These are phyloP conservation scores for Suhomyces pyralidae DNA, from an alignment of 805 yeast genomes.

Conservation along the genomic window DNA sequence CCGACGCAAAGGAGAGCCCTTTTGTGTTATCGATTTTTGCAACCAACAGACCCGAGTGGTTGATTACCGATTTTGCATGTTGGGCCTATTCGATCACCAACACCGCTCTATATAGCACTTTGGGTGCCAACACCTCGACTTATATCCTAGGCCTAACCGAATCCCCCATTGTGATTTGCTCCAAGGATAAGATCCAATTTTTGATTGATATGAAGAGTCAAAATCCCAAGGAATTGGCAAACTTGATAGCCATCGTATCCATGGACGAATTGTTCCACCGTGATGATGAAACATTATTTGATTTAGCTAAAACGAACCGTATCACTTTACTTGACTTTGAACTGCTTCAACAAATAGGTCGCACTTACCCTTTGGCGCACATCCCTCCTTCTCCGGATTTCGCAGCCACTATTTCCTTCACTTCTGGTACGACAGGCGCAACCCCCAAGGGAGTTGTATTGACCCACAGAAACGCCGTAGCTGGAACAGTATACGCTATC, in stretches of 20 bases:
- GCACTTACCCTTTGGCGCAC: conserved; percentile 16
- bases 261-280: conserved; percentile 37
- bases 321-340: conserved; percentile 22
- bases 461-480: conserved; percentile 18
- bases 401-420: conserved; percentile 22
- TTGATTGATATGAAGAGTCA: conserved; percentile 44
- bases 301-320: conserved; percentile 14
- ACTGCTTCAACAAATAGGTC: conserved; percentile 16
- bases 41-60: conserved; percentile 37
- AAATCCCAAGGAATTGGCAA: conserved; percentile 29
- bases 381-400: conserved; percentile 16
- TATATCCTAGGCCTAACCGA: conserved; percentile 32
- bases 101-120: conserved; percentile 41
- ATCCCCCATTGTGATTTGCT: conserved; percentile 48
- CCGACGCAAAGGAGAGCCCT: conserved; percentile 9
- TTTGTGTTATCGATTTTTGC: conserved; percentile 34
- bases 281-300: conserved; percentile 9
- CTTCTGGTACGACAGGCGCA: conserved; percentile 27
- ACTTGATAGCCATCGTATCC: conserved; percentile 52
- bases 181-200: conserved; percentile 48
- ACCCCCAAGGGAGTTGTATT: conserved; percentile 25
- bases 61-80: conserved; percentile 35
- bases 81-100: conserved; percentile 30
- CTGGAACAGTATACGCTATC: conserved; percentile 14
- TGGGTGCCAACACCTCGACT: conserved; percentile 33